These are phyloP conservation scores for Abrus pulchellus DNA, from an alignment of 306 rosid genomes.

Conservation along the genomic window DNA sequence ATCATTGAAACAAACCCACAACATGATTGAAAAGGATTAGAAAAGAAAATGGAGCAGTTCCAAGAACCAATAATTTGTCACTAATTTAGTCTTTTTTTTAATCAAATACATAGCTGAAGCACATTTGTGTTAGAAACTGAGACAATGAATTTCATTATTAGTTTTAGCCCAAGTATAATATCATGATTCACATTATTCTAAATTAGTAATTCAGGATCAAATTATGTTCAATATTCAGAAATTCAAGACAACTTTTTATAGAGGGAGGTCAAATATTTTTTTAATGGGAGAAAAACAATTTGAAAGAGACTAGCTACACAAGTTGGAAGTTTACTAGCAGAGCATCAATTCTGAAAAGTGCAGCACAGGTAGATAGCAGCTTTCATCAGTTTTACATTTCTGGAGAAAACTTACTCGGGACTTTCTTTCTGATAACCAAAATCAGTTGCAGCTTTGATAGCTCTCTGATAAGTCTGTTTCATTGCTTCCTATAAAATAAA, in stretches of 20 bases:
- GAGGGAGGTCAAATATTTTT: conserved; percentile 3
- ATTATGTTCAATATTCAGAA: neutral
- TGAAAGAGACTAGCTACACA: neutral
- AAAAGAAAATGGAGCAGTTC: neutral
- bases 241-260: neutral
- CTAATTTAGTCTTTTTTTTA: neutral
- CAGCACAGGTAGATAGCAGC: conserved; percentile 4
- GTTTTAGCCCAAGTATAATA: neutral
- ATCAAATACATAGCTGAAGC: neutral
- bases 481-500: conserved; percentile 76
- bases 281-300: neutral
- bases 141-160: neutral
- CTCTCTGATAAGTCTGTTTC: conserved; percentile 94
- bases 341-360: neutral
- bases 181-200: neutral
- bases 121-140: neutral
- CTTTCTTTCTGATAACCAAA: conserved; percentile 90
- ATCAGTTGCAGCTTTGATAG: conserved; percentile 83
- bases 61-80: neutral
- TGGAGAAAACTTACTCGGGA: conserved; percentile 80
- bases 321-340: neutral
- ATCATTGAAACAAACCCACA: conserved; percentile 7
- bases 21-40: neutral
- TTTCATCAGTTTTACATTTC: conserved; percentile 4
- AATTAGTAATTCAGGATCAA: neutral